Conservation (phyloP, 2,329 filamentous ascomycete genomes). For the Apiospora marii region DNA sequence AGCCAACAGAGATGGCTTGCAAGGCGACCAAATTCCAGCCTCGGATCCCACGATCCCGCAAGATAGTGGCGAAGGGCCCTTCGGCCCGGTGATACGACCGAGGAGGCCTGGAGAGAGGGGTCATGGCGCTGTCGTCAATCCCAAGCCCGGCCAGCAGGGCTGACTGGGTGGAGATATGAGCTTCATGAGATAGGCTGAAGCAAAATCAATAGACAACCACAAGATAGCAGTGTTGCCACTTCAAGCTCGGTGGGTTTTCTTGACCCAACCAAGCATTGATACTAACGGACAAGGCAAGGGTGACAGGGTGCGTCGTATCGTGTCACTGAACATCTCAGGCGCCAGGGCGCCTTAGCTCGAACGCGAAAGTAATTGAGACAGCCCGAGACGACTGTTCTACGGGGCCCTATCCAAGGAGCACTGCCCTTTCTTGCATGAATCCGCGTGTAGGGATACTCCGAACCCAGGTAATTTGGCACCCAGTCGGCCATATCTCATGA, state of each 20-base stretch:
- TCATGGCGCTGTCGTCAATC: slow-evolving; percentile 27
- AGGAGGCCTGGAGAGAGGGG: slow-evolving; percentile 24
- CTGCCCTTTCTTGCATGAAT: background rate
- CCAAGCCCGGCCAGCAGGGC: slow-evolving; percentile 11
- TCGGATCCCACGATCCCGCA: slow-evolving; percentile 24
- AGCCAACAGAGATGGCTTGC: slow-evolving; percentile 79
- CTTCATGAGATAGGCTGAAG: background rate
- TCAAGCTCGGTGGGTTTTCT: background rate
- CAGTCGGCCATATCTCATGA: background rate
- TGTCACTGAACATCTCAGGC: background rate
- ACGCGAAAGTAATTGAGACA: background rate
- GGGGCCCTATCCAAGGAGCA: background rate
- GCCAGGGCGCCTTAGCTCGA: background rate
- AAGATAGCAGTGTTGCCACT: background rate
- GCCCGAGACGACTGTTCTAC: background rate
- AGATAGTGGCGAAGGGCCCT: slow-evolving; percentile 12
- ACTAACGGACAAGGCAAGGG: background rate
- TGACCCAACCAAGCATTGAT: background rate
- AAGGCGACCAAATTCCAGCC: slow-evolving; percentile 57
- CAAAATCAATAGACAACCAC: background rate
- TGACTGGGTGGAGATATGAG: background rate
- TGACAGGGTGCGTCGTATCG: background rate
- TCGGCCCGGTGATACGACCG: slow-evolving; percentile 27
- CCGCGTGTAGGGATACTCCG: background rate
- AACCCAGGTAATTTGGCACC: background rate